Evolutionary conservation across 2,329 filamentous ascomycete genomes (phyloP).

Genomic region (Scortechinia acanthostroma): DNA sequence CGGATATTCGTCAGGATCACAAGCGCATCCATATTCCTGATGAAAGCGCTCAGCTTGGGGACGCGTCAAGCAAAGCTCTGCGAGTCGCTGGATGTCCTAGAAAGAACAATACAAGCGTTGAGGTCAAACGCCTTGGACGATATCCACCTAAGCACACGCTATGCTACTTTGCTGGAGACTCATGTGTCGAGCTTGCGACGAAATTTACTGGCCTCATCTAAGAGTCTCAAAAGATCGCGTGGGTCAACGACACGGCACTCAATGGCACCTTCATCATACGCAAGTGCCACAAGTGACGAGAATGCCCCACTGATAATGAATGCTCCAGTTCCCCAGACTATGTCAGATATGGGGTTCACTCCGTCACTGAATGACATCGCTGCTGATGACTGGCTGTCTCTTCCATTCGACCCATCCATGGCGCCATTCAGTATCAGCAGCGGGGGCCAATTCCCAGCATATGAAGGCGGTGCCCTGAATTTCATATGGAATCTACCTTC

Average conservation of each 20-base stretch:
- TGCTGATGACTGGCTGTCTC: not conserved
- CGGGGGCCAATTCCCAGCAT: not conserved
- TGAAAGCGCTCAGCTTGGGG: conserved; percentile 39
- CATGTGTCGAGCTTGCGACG: conserved; percentile 28
- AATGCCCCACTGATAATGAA: not conserved
- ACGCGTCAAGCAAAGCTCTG: conserved; percentile 37
- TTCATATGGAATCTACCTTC: conserved; percentile 1
- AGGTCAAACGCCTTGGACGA: conserved; percentile 38
- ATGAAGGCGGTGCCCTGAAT: not conserved
- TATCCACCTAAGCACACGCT: conserved; percentile 39
- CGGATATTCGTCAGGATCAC: conserved; percentile 43
- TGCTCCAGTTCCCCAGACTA: not conserved
- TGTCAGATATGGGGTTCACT: not conserved
- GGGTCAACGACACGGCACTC: not conserved
- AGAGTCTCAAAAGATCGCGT: conserved; percentile 10
- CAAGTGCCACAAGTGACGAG: not conserved
- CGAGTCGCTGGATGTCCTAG: conserved; percentile 35
- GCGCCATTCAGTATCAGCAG: not conserved
- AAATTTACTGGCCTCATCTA: conserved; percentile 22
- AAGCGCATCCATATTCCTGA: conserved; percentile 43
- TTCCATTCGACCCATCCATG: conserved; percentile 1
- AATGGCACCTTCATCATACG: not conserved
- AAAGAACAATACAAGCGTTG: conserved; percentile 35
- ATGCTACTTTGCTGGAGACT: conserved; percentile 36
- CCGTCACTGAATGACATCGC: not conserved